Evolutionary conservation across 352 stramenopile genomes (phyloP).

Genomic region (Pythium chondricola): DNA sequence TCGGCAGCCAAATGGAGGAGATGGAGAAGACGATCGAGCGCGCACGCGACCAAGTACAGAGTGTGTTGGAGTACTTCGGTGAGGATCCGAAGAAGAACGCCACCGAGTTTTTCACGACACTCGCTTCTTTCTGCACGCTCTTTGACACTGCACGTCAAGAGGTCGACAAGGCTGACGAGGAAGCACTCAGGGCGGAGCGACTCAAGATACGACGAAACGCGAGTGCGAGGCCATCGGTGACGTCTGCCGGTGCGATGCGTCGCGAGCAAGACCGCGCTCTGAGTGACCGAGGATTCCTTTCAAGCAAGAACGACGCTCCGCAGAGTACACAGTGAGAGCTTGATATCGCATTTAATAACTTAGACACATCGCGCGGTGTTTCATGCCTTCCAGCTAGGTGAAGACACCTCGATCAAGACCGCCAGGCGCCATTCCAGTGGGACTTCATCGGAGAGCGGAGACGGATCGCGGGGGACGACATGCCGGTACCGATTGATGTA

Average conservation of each 20-base stretch:
- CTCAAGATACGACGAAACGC: conserved; percentile 43
- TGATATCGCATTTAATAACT: background rate
- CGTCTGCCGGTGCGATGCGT: background rate
- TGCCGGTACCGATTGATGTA: conserved; percentile 12
- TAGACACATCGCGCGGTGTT: background rate
- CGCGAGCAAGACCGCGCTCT: conserved; percentile 8
- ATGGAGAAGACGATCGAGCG: conserved; percentile 30
- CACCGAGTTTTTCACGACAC: conserved; percentile 73
- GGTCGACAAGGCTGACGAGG: conserved; percentile 65
- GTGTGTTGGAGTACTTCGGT: conserved; percentile 84
- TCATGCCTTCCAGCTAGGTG: background rate
- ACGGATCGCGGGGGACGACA: conserved; percentile 16
- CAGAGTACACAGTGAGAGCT: too few species aligned
- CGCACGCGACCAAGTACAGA: conserved; percentile 50
- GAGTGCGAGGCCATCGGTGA: conserved; percentile 5
- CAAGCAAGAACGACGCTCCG: too few species aligned
- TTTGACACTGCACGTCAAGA: conserved; percentile 65
- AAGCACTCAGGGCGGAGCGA: conserved; percentile 41
- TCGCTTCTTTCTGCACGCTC: conserved; percentile 75
- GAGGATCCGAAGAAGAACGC: conserved; percentile 70
- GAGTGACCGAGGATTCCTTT: conserved; percentile 9
- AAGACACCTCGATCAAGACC: conserved; percentile 25
- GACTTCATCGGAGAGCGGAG: conserved; percentile 28
- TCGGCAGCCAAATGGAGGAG: conserved; percentile 36
- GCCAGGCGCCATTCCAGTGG: conserved; percentile 63